Percentiles rank a stretch among this genome's conserved stretches.
phyloP scores from a whole-genome alignment of 1,284 basidiomycete genomes.

The Apiotrichum brassicae region DNA sequence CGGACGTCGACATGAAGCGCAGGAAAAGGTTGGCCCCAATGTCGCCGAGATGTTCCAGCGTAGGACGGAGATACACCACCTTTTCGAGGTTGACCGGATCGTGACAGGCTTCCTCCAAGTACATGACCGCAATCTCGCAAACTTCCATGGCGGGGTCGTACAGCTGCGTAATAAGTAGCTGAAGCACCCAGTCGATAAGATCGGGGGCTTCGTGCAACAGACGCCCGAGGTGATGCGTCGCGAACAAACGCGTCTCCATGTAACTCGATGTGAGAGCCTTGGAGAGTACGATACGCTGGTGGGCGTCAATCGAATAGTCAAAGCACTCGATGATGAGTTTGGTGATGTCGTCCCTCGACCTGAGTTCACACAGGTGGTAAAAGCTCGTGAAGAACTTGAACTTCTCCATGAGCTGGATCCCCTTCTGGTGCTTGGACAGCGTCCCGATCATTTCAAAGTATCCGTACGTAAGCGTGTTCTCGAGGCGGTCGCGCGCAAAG shows the following conservation, averaged over 20 bases:
- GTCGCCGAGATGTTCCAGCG: conserved; percentile 88
- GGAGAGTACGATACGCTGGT: conserved; percentile 81
- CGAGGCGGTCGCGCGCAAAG: conserved; percentile 75
- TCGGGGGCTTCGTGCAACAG: conserved; percentile 53
- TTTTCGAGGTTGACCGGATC: conserved; percentile 74
- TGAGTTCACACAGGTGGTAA: conserved; percentile 85
- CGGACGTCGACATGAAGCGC: conserved; percentile 88
- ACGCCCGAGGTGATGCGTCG: conserved; percentile 80
- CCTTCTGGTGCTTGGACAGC: conserved; percentile 78
- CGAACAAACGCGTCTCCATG: conserved; percentile 78
- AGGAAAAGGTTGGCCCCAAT: conserved; percentile 81
- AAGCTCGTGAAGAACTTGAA: conserved; percentile 91
- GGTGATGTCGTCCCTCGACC: conserved; percentile 84
- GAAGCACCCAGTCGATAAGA: conserved; percentile 72
- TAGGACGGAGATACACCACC: conserved; percentile 90
- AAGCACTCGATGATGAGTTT: conserved; percentile 85
- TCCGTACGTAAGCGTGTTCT: conserved; percentile 77
- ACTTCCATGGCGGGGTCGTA: conserved; percentile 89
- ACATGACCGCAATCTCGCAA: conserved; percentile 78
- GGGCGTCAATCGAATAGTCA: conserved; percentile 84
- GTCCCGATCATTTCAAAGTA: conserved; percentile 96
- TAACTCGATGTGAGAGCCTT: conserved; percentile 90
- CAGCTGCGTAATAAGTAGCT: conserved; percentile 85
- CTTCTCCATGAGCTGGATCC: conserved; percentile 85
- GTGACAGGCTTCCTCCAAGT: conserved; percentile 83